These are phyloP conservation scores for Coemansia sp. DNA, from an alignment of 192 early-diverging fungal genomes.

Conservation along the genomic window DNA sequence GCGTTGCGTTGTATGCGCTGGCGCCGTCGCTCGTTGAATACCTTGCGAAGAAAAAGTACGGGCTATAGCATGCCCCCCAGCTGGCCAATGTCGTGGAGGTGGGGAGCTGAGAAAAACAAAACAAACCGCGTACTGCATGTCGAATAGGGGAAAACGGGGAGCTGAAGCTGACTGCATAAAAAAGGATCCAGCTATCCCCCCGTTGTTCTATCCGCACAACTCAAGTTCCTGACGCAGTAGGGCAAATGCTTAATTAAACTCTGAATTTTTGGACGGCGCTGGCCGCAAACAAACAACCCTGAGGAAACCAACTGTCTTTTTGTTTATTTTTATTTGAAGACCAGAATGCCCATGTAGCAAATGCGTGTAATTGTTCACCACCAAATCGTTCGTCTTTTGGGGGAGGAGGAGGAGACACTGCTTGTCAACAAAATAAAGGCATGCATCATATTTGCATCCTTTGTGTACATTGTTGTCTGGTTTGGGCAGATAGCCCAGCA, in stretches of 20 bases:
- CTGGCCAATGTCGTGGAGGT: no score
- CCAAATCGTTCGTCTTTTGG: background rate
- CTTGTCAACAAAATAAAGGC: background rate
- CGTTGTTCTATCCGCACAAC: no score
- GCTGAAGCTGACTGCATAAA: no score
- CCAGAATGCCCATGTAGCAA: background rate
- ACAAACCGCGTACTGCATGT: no score
- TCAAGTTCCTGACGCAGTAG: background rate
- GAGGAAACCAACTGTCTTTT: background rate
- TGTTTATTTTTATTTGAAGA: background rate
- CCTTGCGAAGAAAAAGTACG: slow-evolving; percentile 75
- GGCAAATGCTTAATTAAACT: background rate
- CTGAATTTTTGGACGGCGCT: background rate
- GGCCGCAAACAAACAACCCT: no score
- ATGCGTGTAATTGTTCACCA: background rate
- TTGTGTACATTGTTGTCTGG: background rate
- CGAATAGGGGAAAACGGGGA: no score
- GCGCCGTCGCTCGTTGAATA: slow-evolving; percentile 65
- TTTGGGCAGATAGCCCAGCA: background rate
- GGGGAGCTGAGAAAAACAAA: no score
- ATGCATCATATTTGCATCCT: background rate
- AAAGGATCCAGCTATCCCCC: no score
- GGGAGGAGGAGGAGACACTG: background rate
- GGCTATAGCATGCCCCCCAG: slow-evolving; percentile 2
- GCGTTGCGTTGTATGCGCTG: slow-evolving; percentile 55